Base-by-base conservation (phyloP, 768 basidiomycete species). In the Lactarius tabidus region DNA sequence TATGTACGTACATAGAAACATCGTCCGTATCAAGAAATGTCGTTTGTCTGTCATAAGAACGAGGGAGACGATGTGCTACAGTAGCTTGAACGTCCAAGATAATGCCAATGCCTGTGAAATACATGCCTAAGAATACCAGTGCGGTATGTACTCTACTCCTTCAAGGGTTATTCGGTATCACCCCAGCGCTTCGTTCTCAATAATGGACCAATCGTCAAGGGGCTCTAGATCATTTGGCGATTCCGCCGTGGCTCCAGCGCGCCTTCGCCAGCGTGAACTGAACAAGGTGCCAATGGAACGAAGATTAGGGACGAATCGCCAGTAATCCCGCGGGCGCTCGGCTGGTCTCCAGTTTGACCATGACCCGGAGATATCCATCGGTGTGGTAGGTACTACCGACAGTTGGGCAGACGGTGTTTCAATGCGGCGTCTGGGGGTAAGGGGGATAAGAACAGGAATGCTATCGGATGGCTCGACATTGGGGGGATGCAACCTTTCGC, bases 401-500 rank as follows among this genome's bases (percentile, higher is more conserved):
- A 2, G 20, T 45, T 5, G n/a, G n/a, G n/a, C 9, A 23, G 33
- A 33, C 8, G 33, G 33, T 3, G 33, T 33, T 8, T 33, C 10
- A n/a, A n/a, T n/a, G 0, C 10, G 17, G n/a, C 43, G 9, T 1
- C n/a, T 1, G 10, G 10, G n/a, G 0, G 10, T n/a, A n/a, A n/a
- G 43, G 4, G 43, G 12, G 43, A 10, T 9, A 12, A 10, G 20
- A 8, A 33, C 8, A 33, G 33, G 33, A 33, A 8, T 4, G 3
- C 33, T 8, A 33, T 33, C 33, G 20, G 43, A 12, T 10, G n/a
- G n/a, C n/a, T n/a, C n/a, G 43, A 3, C 9, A 20, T n/a, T 45
- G 14, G 38, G 3, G 38, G 14, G 43, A 45, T 20, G 1, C 17
- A n/a, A 45, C 4, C 43, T 45, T 9, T 23, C 2, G n/a, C n/a